These are phyloP conservation scores for Leishmania arabica DNA, from an alignment of 208 protist species.

Conservation along the genomic window DNA sequence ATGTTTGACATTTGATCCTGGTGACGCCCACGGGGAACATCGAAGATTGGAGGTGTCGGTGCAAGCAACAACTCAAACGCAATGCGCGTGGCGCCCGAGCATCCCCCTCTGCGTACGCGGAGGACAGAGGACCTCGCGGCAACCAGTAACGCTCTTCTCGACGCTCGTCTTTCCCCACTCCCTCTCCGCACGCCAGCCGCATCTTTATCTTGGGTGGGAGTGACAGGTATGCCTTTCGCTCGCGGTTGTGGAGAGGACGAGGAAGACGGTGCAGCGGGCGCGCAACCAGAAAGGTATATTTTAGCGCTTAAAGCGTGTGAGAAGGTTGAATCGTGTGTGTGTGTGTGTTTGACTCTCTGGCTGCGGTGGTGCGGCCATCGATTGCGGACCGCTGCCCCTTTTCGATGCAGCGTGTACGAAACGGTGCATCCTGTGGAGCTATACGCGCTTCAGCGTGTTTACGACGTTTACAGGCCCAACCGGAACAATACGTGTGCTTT, in stretches of 20 bases:
- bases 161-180: not conserved
- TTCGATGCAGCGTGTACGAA: not conserved
- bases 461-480: not conserved
- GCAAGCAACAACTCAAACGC: not conserved
- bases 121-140: not conserved
- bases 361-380: not conserved
- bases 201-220: not conserved
- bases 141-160: not conserved
- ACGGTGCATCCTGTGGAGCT: not conserved
- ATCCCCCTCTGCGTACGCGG: not conserved
- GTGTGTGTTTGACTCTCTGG: not conserved
- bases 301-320: not conserved
- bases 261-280: not conserved
- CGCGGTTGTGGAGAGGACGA: not conserved
- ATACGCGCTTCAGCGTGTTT: not conserved
- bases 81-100: not conserved
- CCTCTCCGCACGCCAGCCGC: not conserved
- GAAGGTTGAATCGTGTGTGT: not conserved
- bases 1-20: conserved; percentile 64
- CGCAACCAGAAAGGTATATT: not conserved
- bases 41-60: not conserved
- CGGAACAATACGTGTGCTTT: not conserved
- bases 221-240: not conserved
- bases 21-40: not conserved
- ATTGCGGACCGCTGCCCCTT: not conserved